A percentile compares a stretch with the other conserved stretches of the same genome.
phyloP scores from a whole-genome alignment of 768 basidiomycete genomes.

The Panellus pusillus region DNA sequence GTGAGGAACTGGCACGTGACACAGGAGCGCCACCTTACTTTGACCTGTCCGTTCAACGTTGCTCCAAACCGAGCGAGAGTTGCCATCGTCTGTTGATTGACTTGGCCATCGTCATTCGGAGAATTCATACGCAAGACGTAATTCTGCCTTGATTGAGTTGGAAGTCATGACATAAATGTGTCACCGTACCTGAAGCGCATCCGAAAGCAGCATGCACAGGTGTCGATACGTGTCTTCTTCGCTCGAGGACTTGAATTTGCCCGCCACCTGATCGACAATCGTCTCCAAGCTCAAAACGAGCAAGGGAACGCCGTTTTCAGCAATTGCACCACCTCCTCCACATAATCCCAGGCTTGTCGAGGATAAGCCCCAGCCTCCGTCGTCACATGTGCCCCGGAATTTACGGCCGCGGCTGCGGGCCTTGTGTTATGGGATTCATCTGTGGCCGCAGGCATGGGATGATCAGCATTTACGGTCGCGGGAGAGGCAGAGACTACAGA shows the following conservation, averaged over 20 bases:
- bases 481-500: background rate
- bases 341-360: conserved; percentile 82
- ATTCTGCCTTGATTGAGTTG: conserved; percentile 42
- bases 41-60: conserved; percentile 57
- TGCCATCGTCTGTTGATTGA: conserved; percentile 52
- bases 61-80: conserved; percentile 61
- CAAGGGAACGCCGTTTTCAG: conserved; percentile 93
- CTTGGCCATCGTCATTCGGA: conserved; percentile 67
- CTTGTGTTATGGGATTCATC: conserved; percentile 21
- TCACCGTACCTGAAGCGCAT: conserved; percentile 75
- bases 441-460: conserved; percentile 20
- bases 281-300: conserved; percentile 95
- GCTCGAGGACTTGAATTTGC: conserved; percentile 81
- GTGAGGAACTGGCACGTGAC: conserved; percentile 4
- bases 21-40: conserved; percentile 41
- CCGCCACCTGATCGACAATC: conserved; percentile 91
- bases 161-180: background rate
- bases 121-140: conserved; percentile 67
- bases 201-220: conserved; percentile 82
- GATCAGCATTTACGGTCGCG: conserved; percentile 7
- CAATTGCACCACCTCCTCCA: conserved; percentile 91
- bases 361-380: conserved; percentile 30
- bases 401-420: conserved; percentile 10
- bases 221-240: conserved; percentile 96
- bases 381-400: conserved; percentile 24